phyloP scores from a whole-genome alignment of 768 basidiomycete species.

The Rhizopogon salebrosus region DNA sequence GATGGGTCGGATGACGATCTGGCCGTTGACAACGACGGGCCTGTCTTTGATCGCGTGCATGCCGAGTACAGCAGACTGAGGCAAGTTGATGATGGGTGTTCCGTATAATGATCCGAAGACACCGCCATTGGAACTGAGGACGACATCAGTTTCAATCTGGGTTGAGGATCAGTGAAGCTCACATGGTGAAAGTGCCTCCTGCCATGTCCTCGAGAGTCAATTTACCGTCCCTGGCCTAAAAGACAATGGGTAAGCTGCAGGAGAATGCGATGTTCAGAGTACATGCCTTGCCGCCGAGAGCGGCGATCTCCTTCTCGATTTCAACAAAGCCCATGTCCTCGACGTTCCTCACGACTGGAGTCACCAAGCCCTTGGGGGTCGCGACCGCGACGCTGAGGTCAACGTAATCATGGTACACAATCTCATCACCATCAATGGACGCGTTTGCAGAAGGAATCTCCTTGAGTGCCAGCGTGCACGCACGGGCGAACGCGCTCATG shows the following conservation, averaged over 20 bases:
- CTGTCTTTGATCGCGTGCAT: conserved; percentile 96
- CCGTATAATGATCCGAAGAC: conserved; percentile 97
- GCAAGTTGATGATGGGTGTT: conserved; percentile 98
- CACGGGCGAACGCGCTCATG: conserved; percentile 96
- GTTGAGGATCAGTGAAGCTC: conserved; percentile 23
- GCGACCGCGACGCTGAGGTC: conserved; percentile 96
- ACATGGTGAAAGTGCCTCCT: conserved; percentile 99
- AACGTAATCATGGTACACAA: conserved; percentile 88
- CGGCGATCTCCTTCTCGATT: conserved; percentile 90
- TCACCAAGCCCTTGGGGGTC: conserved; percentile 95
- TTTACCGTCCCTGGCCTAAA: conserved; percentile 85
- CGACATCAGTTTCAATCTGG: background rate
- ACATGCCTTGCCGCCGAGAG: conserved; percentile 80
- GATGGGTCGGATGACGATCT: conserved; percentile 95
- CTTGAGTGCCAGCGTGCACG: conserved; percentile 74
- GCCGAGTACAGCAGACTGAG: conserved; percentile 90
- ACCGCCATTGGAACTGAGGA: conserved; percentile 87
- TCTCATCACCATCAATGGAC: conserved; percentile 89
- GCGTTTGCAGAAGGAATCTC: conserved; percentile 96
- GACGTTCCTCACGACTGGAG: conserved; percentile 89
- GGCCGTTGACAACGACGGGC: conserved; percentile 86
- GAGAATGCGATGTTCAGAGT: background rate
- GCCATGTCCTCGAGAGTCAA: conserved; percentile 98
- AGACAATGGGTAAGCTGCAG: conserved; percentile 5
- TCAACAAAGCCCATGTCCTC: conserved; percentile 83